A percentile compares a stretch with the other conserved stretches of the same genome.
phyloP scores from a whole-genome alignment of 2,329 filamentous ascomycete genomes.

The Fusarium napiforme region DNA sequence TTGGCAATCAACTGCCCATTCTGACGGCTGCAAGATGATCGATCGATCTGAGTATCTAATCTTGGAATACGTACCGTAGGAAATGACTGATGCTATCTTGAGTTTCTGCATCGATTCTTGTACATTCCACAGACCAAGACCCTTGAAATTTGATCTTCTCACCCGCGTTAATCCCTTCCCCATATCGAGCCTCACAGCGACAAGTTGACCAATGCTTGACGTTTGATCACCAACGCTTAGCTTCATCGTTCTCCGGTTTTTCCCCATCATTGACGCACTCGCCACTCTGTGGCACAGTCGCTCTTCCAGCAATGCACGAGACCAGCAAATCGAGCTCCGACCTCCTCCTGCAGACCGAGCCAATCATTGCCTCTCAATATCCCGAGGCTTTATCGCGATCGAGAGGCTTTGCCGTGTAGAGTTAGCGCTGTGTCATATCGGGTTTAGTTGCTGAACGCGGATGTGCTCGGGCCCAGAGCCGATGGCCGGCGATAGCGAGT shows the following conservation, averaged over 20 bases:
- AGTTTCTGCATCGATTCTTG: slow-evolving; percentile 25
- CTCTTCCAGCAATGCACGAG: slow-evolving; percentile 19
- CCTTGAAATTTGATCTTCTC: slow-evolving; percentile 29
- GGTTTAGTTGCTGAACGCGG: slow-evolving; percentile 19
- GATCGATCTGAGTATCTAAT: slow-evolving; percentile 28
- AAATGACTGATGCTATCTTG: background rate
- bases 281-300: slow-evolving; percentile 44
- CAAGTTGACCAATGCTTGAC: slow-evolving; percentile 27
- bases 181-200: slow-evolving; percentile 16
- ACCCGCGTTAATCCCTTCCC: slow-evolving; percentile 35
- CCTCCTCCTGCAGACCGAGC: slow-evolving; percentile 40
- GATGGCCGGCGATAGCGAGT: slow-evolving; percentile 45
- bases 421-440: slow-evolving; percentile 19
- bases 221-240: slow-evolving; percentile 35
- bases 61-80: background rate
- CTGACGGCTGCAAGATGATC: slow-evolving; percentile 28
- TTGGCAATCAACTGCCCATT: slow-evolving; percentile 23
- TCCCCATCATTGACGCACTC: slow-evolving; percentile 38
- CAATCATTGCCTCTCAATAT: slow-evolving; percentile 36
- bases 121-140: slow-evolving; percentile 30
- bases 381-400: slow-evolving; percentile 48
- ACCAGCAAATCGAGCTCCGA: slow-evolving; percentile 19
- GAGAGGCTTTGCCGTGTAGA: slow-evolving; percentile 12
- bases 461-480: slow-evolving; percentile 39
- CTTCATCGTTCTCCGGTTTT: slow-evolving; percentile 35